Conservation (phyloP, 345 rosid species). For the Linum trigynum region DNA sequence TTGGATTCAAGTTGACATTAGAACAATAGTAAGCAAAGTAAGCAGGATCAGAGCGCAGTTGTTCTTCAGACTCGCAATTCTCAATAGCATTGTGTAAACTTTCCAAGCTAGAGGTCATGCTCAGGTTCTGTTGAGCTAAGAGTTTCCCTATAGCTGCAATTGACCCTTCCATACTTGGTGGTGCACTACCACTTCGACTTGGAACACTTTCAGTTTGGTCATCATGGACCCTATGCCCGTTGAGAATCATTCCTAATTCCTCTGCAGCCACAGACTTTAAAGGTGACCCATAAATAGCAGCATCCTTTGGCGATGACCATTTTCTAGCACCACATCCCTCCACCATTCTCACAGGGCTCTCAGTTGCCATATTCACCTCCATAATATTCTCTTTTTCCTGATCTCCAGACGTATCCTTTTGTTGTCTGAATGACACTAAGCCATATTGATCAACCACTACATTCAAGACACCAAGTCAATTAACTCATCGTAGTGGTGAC, state of each 20-base stretch:
- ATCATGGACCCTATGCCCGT: slow-evolving; percentile 47
- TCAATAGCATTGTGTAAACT: slow-evolving; percentile 45
- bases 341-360: slow-evolving; percentile 72
- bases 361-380: slow-evolving; percentile 49
- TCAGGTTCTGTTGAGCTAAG: slow-evolving; percentile 49
- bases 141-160: slow-evolving; percentile 68
- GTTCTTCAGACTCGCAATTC: slow-evolving; percentile 63
- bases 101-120: slow-evolving; percentile 36
- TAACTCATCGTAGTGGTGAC: neutral
- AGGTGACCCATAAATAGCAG: slow-evolving; percentile 41
- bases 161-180: slow-evolving; percentile 97
- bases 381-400: neutral
- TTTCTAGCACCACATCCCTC: slow-evolving; percentile 48
- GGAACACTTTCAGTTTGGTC: slow-evolving; percentile 38
- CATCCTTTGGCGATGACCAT: slow-evolving; percentile 52
- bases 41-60: slow-evolving; percentile 67
- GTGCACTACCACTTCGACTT: slow-evolving; percentile 91
- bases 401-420: neutral
- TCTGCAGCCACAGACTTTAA: slow-evolving; percentile 53
- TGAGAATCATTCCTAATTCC: slow-evolving; percentile 60
- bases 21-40: slow-evolving; percentile 70
- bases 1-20: slow-evolving; percentile 79
- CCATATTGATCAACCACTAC: neutral
- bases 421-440: neutral
- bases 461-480: too few relatives aligned